Evolutionary conservation across 306 rosid genomes (phyloP).

Genomic region (Glycine latifolia): DNA sequence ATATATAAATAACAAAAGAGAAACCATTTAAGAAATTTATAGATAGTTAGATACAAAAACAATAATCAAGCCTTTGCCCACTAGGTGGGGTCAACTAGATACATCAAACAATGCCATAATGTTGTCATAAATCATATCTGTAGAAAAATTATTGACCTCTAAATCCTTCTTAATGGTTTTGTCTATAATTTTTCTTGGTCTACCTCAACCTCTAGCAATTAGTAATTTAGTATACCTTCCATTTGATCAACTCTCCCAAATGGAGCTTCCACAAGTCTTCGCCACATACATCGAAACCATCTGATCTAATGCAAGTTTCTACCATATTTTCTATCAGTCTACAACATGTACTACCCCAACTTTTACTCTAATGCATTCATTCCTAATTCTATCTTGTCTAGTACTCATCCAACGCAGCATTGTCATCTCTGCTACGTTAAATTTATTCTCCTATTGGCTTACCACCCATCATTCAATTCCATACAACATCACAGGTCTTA

Average conservation of each 20-base stretch:
- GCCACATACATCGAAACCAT: background rate
- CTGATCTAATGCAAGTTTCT: background rate
- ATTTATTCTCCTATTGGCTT: background rate
- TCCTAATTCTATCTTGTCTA: background rate
- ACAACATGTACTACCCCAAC: background rate
- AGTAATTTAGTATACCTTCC: background rate
- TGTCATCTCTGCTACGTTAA: background rate
- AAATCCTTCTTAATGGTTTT: background rate
- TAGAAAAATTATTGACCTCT: background rate
- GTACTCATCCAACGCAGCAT: background rate
- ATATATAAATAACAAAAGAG: constrained; percentile 22
- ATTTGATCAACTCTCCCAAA: background rate
- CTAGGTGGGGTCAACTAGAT: background rate
- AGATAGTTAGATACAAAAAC: background rate
- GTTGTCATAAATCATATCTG: background rate
- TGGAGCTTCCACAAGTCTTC: background rate
- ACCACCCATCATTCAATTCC: background rate
- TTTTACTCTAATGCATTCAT: background rate
- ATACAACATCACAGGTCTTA: background rate
- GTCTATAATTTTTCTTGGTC: background rate
- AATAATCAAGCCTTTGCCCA: background rate
- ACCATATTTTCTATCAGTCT: background rate
- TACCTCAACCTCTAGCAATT: background rate
- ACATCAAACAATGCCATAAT: background rate
- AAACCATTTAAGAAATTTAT: constrained; percentile 24